Conservation (phyloP, 2,329 filamentous ascomycete species). For the Phyllosticta citrichinensis region DNA sequence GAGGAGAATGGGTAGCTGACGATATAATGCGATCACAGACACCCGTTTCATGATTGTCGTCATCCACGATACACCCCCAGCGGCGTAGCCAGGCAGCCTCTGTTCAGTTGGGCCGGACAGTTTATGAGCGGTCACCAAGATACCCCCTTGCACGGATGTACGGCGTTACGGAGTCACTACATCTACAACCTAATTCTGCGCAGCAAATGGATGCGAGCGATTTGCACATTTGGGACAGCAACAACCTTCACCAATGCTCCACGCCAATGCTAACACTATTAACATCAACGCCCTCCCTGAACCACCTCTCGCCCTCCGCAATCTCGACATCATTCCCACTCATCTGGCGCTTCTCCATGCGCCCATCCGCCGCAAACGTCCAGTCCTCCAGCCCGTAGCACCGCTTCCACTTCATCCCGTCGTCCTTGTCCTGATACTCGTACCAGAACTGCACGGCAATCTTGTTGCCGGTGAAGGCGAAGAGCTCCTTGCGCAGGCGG, state of each 20-base stretch:
- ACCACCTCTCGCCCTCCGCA: slow-evolving; percentile 55
- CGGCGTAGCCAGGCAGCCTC: slow-evolving; percentile 17
- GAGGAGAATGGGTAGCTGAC: neutral
- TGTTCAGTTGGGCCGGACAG: neutral
- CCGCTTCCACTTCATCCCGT: slow-evolving; percentile 66
- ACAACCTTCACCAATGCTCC: slow-evolving; percentile 49
- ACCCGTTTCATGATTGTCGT: slow-evolving; percentile 68
- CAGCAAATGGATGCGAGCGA: neutral
- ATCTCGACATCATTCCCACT: slow-evolving; percentile 64
- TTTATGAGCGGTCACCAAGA: slow-evolving; percentile 5
- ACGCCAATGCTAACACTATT: slow-evolving; percentile 56
- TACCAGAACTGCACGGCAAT: slow-evolving; percentile 92
- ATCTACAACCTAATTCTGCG: neutral
- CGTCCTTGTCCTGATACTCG: slow-evolving; percentile 59
- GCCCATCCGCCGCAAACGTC: slow-evolving; percentile 60
- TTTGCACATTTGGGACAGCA: neutral
- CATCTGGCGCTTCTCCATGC: slow-evolving; percentile 68
- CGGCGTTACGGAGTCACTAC: slow-evolving; percentile 6
- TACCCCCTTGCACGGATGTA: slow-evolving; percentile 10
- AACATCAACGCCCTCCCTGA: slow-evolving; percentile 58
- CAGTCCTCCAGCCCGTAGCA: slow-evolving; percentile 77
- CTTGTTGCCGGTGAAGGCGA: slow-evolving; percentile 63
- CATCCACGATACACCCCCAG: slow-evolving; percentile 69
- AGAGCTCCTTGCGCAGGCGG: slow-evolving; percentile 71
- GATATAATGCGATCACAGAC: slow-evolving; percentile 33